Evolutionary conservation across 192 early-diverging fungal genomes (phyloP), one percentile per base, ranked within the genome.

Genomic region (Backusella westeae): DNA sequence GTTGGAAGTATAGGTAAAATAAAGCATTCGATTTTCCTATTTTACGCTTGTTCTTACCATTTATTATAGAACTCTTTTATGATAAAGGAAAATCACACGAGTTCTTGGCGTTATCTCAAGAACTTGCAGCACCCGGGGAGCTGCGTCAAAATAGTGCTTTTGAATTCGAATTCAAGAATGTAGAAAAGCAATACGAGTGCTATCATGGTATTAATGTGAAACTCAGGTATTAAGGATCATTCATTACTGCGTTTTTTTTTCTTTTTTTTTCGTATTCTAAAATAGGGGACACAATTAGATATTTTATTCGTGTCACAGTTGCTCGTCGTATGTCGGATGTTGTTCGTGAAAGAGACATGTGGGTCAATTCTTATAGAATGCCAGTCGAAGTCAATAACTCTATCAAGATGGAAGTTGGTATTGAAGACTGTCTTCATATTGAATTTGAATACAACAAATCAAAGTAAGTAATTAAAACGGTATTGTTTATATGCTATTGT

Each of bases 391-490:
- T 90, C 39, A 97, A 98, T 85, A 92, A 92, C 82, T 93, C 94
- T 10, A 97, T 99, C 81, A 97, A 97, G 82, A 99, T 99, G 98
- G 98, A 99, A 80, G 96, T 99, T 49, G 98, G 98, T 29, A 99
- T 99, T 75, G 98, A 99, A 79, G 97, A 98, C 79, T 96, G 96
- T 77, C 83, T 99, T 70, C 98, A 99, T 77, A 98, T 99, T 77
- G 98, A 99, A 80, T 99, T 99, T 71, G 98, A 99, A 86, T 98
- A 98, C 85, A 99, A 98, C 89, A 98, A 97, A 84, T 94, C 93
- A 71, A 96, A 92, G 92, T 99, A 83, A 69, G 87, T 83, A 17
- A 29, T 32, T 32, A 2, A 21, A n/a, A 4, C 34, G 36, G 46
- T 32, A 42, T 5, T 36, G 4, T 44, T 29, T 70, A 69, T 6